Evolutionary conservation across 2,329 filamentous ascomycete genomes (phyloP).

Genomic region (Phaeoacremonium minimum): DNA sequence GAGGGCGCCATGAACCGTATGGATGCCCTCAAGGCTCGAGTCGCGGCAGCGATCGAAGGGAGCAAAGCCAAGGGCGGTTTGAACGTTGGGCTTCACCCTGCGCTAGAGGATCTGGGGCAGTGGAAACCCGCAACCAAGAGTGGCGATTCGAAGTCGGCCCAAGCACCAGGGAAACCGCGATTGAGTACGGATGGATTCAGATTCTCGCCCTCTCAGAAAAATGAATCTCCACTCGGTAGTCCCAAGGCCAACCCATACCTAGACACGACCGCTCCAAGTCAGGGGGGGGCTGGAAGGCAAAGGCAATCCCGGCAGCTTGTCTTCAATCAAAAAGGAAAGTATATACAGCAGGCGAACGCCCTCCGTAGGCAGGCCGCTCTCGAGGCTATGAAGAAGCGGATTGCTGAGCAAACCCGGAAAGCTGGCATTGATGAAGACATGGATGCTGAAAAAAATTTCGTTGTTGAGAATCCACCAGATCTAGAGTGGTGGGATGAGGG

Average conservation of each 20-base stretch:
- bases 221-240: too few relatives aligned
- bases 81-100: conserved; percentile 74
- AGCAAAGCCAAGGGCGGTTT: conserved; percentile 62
- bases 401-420: conserved; percentile 81
- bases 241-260: conserved; percentile 70
- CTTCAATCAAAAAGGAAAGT: conserved; percentile 96
- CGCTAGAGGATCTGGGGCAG: conserved; percentile 55
- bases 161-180: not conserved
- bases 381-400: conserved; percentile 91
- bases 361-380: conserved; percentile 81
- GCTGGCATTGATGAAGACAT: conserved; percentile 91
- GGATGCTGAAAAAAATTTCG: conserved; percentile 83
- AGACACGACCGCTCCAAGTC: conserved; percentile 62
- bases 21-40: conserved; percentile 74
- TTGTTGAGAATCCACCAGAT: conserved; percentile 77
- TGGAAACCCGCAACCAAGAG: conserved; percentile 38
- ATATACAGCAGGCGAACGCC: conserved; percentile 89
- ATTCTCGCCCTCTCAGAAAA: conserved; percentile 1
- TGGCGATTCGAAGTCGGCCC: conserved; percentile 16
- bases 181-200: not conserved
- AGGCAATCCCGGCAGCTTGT: conserved; percentile 72
- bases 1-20: conserved; percentile 61
- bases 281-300: conserved; percentile 52
- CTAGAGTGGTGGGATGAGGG: conserved; percentile 99
- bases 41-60: conserved; percentile 66